These are phyloP conservation scores for Inonotus hispidus DNA, from an alignment of 1,284 basidiomycete species.

Conservation along the genomic window DNA sequence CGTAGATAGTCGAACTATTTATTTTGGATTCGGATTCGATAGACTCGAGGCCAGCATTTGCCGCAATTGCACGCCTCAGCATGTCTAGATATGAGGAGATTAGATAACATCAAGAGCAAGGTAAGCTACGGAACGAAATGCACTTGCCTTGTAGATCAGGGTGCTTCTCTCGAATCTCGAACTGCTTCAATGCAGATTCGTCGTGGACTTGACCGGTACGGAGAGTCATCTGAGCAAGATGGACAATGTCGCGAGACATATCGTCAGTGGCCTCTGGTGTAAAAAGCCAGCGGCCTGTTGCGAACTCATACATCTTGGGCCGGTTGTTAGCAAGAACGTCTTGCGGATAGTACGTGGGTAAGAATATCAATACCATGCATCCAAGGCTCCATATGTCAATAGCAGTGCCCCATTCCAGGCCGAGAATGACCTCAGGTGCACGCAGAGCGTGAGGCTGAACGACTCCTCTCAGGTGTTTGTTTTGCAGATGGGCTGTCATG, in stretches of 20 bases:
- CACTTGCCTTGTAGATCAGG: not conserved
- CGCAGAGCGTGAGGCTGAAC: conserved; percentile 32
- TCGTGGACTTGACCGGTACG: conserved; percentile 21
- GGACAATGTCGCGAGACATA: conserved; percentile 24
- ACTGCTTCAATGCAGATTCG: conserved; percentile 2
- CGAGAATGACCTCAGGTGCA: conserved; percentile 34
- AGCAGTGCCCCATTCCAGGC: conserved; percentile 26
- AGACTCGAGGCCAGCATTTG: not conserved
- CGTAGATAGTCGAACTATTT: not conserved
- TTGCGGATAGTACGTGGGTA: not conserved
- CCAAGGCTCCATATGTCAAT: conserved; percentile 36
- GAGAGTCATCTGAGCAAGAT: conserved; percentile 26
- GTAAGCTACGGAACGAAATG: no score
- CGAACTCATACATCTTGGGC: conserved; percentile 3
- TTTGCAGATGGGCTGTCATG: conserved; percentile 17
- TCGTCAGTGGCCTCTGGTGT: conserved; percentile 17
- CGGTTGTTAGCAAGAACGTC: not conserved
- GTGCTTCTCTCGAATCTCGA: not conserved
- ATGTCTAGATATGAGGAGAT: not conserved
- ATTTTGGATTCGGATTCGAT: not conserved
- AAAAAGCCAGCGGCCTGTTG: not conserved
- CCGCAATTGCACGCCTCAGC: not conserved
- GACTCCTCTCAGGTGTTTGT: conserved; percentile 17
- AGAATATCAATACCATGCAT: conserved; percentile 26
- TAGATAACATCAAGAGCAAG: no score